phyloP scores from a whole-genome alignment of 306 rosid species.

The Calophaca sinica region DNA sequence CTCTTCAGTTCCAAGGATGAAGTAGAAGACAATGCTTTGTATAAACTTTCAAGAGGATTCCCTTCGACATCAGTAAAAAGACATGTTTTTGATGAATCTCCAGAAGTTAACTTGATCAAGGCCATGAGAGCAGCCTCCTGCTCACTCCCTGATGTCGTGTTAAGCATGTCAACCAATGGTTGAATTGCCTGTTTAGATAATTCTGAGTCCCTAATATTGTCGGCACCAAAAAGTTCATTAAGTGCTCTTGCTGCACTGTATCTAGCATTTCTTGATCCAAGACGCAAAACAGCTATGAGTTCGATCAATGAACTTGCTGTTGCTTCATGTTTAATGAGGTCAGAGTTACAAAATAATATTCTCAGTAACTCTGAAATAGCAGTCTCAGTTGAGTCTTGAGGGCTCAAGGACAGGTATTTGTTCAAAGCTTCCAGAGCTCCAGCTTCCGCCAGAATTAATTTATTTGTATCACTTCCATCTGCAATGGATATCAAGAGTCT shows the following conservation, averaged over 20 bases:
- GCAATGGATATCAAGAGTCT: constrained; percentile 85
- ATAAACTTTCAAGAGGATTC: constrained; percentile 76
- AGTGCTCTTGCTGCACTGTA: constrained; percentile 93
- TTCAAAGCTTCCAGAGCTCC: constrained; percentile 95
- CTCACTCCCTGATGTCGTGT: constrained; percentile 77
- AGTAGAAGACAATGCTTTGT: constrained; percentile 74
- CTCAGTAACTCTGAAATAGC: constrained; percentile 81
- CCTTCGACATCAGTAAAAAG: constrained; percentile 82
- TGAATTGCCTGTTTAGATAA: constrained; percentile 84
- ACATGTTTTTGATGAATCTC: constrained; percentile 68
- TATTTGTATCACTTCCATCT: constrained; percentile 86
- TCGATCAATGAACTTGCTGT: constrained; percentile 83
- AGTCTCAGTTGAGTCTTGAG: constrained; percentile 93
- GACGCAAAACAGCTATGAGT: constrained; percentile 92
- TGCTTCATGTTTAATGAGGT: constrained; percentile 83
- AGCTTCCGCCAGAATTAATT: constrained; percentile 89
- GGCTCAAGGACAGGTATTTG: constrained; percentile 95
- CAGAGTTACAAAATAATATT: constrained; percentile 84
- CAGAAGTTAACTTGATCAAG: constrained; percentile 78
- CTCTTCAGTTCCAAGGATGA: constrained; percentile 79
- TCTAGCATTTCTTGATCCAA: constrained; percentile 97
- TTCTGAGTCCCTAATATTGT: constrained; percentile 77
- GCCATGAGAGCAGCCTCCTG: constrained; percentile 91
- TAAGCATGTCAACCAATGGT: constrained; percentile 94
- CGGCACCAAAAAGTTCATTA: constrained; percentile 76